A percentile compares a stretch with the other conserved stretches of the same genome.
Evolutionary conservation across 2,329 filamentous ascomycete genomes (phyloP).

Genomic region (Phialemonium atrogriseum): DNA sequence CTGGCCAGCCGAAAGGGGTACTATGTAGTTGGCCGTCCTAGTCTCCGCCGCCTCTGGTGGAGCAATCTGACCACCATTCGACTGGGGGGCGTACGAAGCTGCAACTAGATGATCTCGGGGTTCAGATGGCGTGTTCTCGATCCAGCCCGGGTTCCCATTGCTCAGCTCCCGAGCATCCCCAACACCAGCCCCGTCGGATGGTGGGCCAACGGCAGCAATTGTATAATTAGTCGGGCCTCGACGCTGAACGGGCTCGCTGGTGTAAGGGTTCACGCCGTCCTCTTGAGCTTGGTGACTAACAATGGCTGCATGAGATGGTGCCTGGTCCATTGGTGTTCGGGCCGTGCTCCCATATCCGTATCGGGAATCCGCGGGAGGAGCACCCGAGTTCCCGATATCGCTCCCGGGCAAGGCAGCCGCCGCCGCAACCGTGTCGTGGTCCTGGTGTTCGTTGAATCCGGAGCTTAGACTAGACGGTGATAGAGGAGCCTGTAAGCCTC

Average conservation of each 20-base stretch:
- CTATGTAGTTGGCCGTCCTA: too few species aligned
- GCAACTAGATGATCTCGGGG: too few species aligned
- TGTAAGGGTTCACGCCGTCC: conserved; percentile 52
- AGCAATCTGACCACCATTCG: too few species aligned
- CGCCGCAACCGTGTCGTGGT: conserved; percentile 52
- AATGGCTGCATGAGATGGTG: conserved; percentile 41
- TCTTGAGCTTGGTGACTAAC: conserved; percentile 41
- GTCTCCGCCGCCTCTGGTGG: too few species aligned
- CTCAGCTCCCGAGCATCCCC: too few species aligned
- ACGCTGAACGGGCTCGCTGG: conserved; percentile 29
- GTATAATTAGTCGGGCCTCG: conserved; percentile 6
- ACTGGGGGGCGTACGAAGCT: too few species aligned
- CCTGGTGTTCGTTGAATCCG: conserved; percentile 37
- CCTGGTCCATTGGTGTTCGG: conserved; percentile 36
- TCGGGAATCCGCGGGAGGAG: neutral
- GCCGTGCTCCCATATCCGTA: conserved; percentile 37
- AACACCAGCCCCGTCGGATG: conserved; percentile 4
- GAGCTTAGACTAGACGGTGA: conserved; percentile 80
- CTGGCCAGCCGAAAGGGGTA: too few species aligned
- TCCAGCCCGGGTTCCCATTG: too few species aligned
- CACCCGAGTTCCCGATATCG: conserved; percentile 21
- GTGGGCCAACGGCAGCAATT: conserved; percentile 1
- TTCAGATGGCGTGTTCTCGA: too few species aligned
- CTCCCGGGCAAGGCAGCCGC: conserved; percentile 46
- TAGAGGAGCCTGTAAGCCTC: conserved; percentile 71